Percentiles rank a stretch among this genome's conserved stretches.
Evolutionary conservation across 495 filamentous ascomycete genomes (phyloP).

Genomic region (Neurospora sp.): DNA sequence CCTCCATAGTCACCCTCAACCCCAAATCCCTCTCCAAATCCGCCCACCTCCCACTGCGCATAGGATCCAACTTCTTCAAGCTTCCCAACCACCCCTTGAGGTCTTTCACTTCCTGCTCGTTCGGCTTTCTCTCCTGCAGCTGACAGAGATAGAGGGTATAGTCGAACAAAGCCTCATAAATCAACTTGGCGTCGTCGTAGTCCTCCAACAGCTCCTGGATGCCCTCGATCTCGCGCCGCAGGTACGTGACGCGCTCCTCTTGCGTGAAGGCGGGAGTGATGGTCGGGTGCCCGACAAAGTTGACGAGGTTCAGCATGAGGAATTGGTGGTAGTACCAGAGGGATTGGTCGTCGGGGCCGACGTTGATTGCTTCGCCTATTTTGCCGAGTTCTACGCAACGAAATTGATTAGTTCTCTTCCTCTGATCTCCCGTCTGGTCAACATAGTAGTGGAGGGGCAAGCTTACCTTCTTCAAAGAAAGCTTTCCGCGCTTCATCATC

Average conservation of each 20-base stretch:
- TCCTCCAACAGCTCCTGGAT: slow-evolving; percentile 66
- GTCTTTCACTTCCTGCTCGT: slow-evolving; percentile 31
- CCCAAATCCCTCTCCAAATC: slow-evolving; percentile 43
- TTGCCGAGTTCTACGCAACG: slow-evolving; percentile 53
- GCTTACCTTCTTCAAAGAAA: slow-evolving; percentile 64
- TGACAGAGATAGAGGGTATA: slow-evolving; percentile 43
- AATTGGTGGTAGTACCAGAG: slow-evolving; percentile 95
- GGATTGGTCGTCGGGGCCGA: slow-evolving; percentile 84
- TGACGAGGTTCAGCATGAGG: slow-evolving; percentile 53
- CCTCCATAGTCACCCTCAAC: slow-evolving; percentile 3
- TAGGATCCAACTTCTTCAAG: slow-evolving; percentile 56
- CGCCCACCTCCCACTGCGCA: slow-evolving; percentile 58
- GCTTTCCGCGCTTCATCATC: slow-evolving; percentile 48
- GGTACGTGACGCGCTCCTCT: slow-evolving; percentile 53
- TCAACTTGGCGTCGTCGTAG: slow-evolving; percentile 67
- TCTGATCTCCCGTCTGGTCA: neutral
- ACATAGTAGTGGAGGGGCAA: neutral
- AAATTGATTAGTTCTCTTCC: neutral
- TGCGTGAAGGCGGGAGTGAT: slow-evolving; percentile 53
- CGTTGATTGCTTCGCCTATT: slow-evolving; percentile 65
- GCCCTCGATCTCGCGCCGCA: slow-evolving; percentile 55
- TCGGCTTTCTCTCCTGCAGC: slow-evolving; percentile 28
- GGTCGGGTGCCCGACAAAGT: slow-evolving; percentile 30
- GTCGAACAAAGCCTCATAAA: slow-evolving; percentile 67
- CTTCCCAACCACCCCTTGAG: slow-evolving; percentile 51